Percentiles rank a stretch among this genome's conserved stretches.
phyloP scores from a whole-genome alignment of 305 asterid species.

The Coffea humblotiana region DNA sequence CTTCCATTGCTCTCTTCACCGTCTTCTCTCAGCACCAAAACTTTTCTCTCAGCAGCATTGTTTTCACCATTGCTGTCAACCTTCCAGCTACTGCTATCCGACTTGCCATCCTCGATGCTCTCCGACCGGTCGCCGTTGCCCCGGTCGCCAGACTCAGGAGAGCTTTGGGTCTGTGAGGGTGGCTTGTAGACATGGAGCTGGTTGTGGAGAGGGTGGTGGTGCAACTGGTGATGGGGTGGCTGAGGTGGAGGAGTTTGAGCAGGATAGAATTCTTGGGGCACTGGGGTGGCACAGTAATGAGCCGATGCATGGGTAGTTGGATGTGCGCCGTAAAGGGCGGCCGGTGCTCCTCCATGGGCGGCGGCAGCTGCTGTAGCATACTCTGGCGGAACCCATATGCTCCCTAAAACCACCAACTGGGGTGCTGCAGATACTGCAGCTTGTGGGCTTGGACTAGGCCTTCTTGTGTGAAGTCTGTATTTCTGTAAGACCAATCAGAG shows the following conservation, averaged over 20 bases:
- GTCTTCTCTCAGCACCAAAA: constrained; percentile 26
- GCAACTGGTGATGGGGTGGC: constrained; percentile 45
- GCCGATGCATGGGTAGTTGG: constrained; percentile 46
- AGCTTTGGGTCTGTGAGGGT: constrained; percentile 45
- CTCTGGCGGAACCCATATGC: constrained; percentile 95
- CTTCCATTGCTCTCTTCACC: constrained; percentile 38
- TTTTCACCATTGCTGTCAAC: constrained; percentile 68
- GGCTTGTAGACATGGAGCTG: constrained; percentile 62
- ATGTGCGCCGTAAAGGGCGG: constrained; percentile 68
- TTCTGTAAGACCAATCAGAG: constrained; percentile 47
- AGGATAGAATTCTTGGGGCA: constrained; percentile 57
- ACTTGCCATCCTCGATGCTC: constrained; percentile 92
- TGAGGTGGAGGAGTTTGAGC: constrained; percentile 42
- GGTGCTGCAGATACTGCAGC: constrained; percentile 53
- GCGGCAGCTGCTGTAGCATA: constrained; percentile 69
- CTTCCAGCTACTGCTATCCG: constrained; percentile 93
- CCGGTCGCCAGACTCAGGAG: constrained; percentile 52
- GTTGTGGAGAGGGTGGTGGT: constrained; percentile 43
- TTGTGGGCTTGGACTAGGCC: constrained; percentile 95
- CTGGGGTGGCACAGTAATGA: constrained; percentile 40
- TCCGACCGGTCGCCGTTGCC: constrained; percentile 66
- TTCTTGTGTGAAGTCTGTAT: constrained; percentile 92
- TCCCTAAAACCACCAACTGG: constrained; percentile 76
- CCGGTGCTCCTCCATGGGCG: constrained; percentile 49
- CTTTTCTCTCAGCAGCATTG: constrained; percentile 45